phyloP scores from a whole-genome alignment of 495 filamentous ascomycete species.

The Neurospora sp. region DNA sequence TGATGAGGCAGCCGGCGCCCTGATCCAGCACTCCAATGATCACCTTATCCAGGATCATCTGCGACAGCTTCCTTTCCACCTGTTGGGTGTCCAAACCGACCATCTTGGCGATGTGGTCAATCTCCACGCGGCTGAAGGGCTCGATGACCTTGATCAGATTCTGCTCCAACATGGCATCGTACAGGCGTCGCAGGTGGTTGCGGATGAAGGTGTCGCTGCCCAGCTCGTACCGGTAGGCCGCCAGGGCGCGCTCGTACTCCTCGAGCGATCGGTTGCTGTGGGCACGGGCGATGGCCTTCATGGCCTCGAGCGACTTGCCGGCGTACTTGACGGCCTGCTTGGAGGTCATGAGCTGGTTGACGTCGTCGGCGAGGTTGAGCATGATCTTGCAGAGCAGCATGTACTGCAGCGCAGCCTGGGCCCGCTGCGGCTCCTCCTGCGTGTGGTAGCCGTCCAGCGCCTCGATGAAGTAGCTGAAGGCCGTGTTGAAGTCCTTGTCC shows the following conservation, averaged over 20 bases:
- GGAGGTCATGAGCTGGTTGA: conserved; percentile 80
- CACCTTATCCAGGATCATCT: conserved; percentile 99
- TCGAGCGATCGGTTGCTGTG: conserved; percentile 90
- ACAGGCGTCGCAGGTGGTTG: conserved; percentile 84
- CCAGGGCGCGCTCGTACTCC: conserved; percentile 89
- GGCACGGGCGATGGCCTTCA: conserved; percentile 95
- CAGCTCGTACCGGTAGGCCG: conserved; percentile 80
- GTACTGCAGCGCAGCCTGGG: conserved; percentile 91
- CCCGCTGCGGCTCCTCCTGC: conserved; percentile 76
- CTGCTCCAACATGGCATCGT: conserved; percentile 98
- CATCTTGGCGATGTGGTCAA: conserved; percentile 92
- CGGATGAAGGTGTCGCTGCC: conserved; percentile 90
- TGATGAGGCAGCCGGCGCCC: conserved; percentile 91
- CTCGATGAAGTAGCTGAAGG: conserved; percentile 98
- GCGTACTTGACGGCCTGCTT: conserved; percentile 96
- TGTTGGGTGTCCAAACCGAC: conserved; percentile 92
- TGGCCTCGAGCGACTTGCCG: conserved; percentile 86
- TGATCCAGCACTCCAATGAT: conserved; percentile 97
- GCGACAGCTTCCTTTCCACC: conserved; percentile 92
- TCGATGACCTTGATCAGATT: conserved; percentile 99
- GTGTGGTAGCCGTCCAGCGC: conserved; percentile 93
- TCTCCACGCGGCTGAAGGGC: conserved; percentile 93
- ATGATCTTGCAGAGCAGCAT: conserved; percentile 99
- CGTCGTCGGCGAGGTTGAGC: conserved; percentile 93
- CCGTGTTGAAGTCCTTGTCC: conserved; percentile 97